Conservation (phyloP, 257 asterid genomes). For the Ballota nigra region DNA sequence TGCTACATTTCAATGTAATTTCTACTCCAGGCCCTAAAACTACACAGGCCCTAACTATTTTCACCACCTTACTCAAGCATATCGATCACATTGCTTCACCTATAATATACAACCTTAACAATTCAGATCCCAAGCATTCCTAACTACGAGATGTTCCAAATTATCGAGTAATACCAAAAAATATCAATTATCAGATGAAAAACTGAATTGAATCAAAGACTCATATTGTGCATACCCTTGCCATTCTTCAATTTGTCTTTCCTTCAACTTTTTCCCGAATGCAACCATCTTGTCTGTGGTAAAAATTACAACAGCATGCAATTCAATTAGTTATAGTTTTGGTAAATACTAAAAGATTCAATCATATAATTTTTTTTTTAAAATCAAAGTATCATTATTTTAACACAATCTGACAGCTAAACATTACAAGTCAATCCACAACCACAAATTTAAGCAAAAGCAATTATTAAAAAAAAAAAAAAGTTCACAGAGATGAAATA, state of each 20-base stretch:
- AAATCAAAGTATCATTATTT: conserved; percentile 5
- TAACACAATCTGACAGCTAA: conserved; percentile 4
- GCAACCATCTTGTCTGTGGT: conserved; percentile 72
- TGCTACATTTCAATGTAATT: not conserved
- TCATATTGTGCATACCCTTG: conserved; percentile 59
- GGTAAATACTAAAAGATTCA: not conserved
- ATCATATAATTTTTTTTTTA: not conserved
- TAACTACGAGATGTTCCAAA: conserved; percentile 12
- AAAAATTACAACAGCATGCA: conserved; percentile 20
- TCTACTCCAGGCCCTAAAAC: not conserved
- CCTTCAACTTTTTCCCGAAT: conserved; percentile 91
- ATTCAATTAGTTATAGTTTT: not conserved
- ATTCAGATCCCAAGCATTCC: not conserved
- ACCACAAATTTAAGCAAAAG: conserved; percentile 9
- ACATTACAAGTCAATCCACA: not conserved
- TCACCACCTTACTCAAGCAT: not conserved
- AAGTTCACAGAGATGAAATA: not conserved
- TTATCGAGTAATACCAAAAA: conserved; percentile 9
- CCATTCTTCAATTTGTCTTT: conserved; percentile 88
- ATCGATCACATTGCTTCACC: not conserved
- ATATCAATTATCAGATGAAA: not conserved
- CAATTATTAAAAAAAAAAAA: not conserved
- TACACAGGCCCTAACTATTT: not conserved
- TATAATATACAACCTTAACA: conserved; percentile 5
- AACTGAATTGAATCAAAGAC: conserved; percentile 7